Percentiles rank a stretch among this genome's conserved stretches.
Conservation (phyloP, 1,139 yeast species). For the Suhomyces maxii region DNA sequence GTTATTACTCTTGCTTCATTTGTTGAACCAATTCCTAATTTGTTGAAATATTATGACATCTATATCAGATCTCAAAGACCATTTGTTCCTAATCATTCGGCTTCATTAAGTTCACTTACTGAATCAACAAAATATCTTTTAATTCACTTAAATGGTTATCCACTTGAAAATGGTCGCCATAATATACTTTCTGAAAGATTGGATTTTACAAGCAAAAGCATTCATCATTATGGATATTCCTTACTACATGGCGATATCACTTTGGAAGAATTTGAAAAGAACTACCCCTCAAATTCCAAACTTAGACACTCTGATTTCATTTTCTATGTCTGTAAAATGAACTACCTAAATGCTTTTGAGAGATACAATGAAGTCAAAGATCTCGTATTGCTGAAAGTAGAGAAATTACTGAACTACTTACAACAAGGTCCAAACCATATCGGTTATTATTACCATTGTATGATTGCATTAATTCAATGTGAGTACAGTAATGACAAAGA, state of each 20-base stretch:
- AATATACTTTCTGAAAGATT: constrained; percentile 1
- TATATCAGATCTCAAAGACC: constrained; percentile 22
- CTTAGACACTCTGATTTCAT: constrained; percentile 7
- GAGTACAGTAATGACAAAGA: constrained; percentile 6
- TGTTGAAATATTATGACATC: constrained; percentile 34
- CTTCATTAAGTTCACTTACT: constrained; percentile 15
- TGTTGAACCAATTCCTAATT: constrained; percentile 42
- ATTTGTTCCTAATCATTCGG: constrained; percentile 13
- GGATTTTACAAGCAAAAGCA: constrained; percentile 5
- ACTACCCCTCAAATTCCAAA: constrained; percentile 4
- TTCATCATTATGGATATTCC: constrained; percentile 7
- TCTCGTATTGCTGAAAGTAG: constrained; percentile 17
- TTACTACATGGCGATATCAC: constrained; percentile 21
- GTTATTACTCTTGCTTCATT: constrained; percentile 44
- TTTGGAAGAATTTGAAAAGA: constrained; percentile 15
- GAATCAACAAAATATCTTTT: constrained; percentile 20
- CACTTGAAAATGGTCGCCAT: constrained; percentile 9
- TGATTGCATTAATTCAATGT: constrained; percentile 16
- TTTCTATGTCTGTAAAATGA: constrained; percentile 8
- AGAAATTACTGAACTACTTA: constrained; percentile 17
- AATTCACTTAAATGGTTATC: constrained; percentile 20
- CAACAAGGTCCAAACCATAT: constrained; percentile 28
- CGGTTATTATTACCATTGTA: constrained; percentile 23
- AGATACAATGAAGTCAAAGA: constrained; percentile 24
- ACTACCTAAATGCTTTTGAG: constrained; percentile 14